These are phyloP conservation scores for Circinella umbellata DNA, from an alignment of 371 early-diverging fungal species.

Conservation along the genomic window DNA sequence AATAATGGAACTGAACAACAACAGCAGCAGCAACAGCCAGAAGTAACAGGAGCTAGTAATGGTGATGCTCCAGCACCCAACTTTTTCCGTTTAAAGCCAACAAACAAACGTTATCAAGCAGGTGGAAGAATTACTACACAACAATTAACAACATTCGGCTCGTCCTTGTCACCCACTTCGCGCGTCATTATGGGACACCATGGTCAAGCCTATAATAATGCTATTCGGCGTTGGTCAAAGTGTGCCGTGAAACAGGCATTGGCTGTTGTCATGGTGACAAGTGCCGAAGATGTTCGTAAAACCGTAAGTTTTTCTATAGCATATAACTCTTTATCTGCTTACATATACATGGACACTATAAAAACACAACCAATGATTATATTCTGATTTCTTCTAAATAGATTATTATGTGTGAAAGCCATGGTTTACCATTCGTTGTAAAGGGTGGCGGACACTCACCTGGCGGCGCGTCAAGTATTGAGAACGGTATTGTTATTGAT, in stretches of 20 bases:
- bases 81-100: slow-evolving; percentile 35
- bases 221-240: slow-evolving; percentile 31
- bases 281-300: slow-evolving; percentile 35
- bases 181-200: slow-evolving; percentile 27
- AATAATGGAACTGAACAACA: background rate
- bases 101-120: slow-evolving; percentile 19
- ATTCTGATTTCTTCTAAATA: background rate
- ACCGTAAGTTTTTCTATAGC: slow-evolving; percentile 18
- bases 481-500: slow-evolving; percentile 48
- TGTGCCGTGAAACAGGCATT: slow-evolving; percentile 29
- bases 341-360: too few species aligned
- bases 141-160: slow-evolving; percentile 27
- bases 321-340: too few species aligned
- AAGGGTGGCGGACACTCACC: slow-evolving; percentile 67
- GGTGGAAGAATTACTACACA: slow-evolving; percentile 25
- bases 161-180: slow-evolving; percentile 25
- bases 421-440: slow-evolving; percentile 34
- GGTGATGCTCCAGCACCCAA: slow-evolving; percentile 27
- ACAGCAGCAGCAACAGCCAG: background rate
- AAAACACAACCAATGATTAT: too few species aligned
- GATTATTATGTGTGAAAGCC: slow-evolving; percentile 29
- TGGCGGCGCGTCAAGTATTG: slow-evolving; percentile 49
- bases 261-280: slow-evolving; percentile 27
- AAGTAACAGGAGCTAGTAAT: background rate
- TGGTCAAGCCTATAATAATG: slow-evolving; percentile 24